Conservation (phyloP, 495 filamentous ascomycete genomes). For the Geopyxis carbonaria region DNA sequence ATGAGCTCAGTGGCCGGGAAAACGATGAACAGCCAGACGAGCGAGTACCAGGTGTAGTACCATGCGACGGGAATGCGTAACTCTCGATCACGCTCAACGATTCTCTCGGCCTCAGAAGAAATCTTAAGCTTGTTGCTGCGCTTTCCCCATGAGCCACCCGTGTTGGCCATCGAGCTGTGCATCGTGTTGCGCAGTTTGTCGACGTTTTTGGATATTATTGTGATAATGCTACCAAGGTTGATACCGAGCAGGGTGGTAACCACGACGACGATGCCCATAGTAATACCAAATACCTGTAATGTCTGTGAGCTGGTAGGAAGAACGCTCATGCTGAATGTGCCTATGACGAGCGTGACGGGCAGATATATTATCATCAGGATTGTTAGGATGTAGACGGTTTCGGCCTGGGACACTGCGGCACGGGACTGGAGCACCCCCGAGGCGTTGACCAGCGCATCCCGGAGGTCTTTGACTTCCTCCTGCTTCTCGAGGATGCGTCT, state of each 20-base stretch:
- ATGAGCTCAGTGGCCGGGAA: slow-evolving; percentile 6
- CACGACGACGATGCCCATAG: slow-evolving; percentile 4
- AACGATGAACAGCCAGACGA: slow-evolving; percentile 7
- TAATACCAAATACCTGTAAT: slow-evolving; percentile 6
- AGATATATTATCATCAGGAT: slow-evolving; percentile 11
- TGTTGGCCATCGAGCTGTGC: slow-evolving; percentile 5
- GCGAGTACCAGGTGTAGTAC: slow-evolving; percentile 10
- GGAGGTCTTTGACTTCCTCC: slow-evolving; percentile 5
- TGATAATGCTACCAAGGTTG: slow-evolving; percentile 10
- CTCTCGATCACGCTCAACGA: slow-evolving; percentile 5
- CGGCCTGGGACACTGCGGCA: slow-evolving; percentile 11
- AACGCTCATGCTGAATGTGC: slow-evolving; percentile 6
- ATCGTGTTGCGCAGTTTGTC: slow-evolving; percentile 1
- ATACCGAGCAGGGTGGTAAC: slow-evolving; percentile 3
- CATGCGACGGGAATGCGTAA: slow-evolving; percentile 4
- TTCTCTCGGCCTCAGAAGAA: slow-evolving; percentile 6
- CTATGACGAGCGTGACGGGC: slow-evolving; percentile 6
- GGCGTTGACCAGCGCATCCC: slow-evolving; percentile 9
- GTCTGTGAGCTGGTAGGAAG: slow-evolving; percentile 5
- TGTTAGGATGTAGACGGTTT: slow-evolving; percentile 9
- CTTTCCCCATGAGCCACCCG: slow-evolving; percentile 5
- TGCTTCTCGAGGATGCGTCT: slow-evolving; percentile 1
- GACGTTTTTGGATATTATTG: background rate
- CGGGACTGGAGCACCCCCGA: slow-evolving; percentile 10
- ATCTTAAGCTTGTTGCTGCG: slow-evolving; percentile 4